Percentiles rank a stretch among this genome's conserved stretches.
These are phyloP conservation scores for Exophiala sp. DNA, from an alignment of 2,329 filamentous ascomycete species.

Conservation along the genomic window DNA sequence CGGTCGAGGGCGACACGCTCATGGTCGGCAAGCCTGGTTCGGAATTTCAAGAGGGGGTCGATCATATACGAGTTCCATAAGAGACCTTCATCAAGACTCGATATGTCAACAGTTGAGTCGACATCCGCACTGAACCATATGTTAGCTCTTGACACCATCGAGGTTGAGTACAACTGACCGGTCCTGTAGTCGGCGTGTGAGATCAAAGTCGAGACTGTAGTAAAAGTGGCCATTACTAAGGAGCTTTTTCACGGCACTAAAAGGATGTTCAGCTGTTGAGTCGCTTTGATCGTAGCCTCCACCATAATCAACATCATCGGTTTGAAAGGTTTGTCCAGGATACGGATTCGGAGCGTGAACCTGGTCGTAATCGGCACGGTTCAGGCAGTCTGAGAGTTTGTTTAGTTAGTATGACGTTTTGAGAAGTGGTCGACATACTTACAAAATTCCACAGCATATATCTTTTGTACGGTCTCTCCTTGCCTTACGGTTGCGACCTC, in stretches of 20 bases:
- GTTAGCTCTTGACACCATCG: conserved; percentile 18
- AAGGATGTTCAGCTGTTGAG: conserved; percentile 76
- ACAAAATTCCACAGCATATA: conserved; percentile 80
- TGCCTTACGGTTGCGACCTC: conserved; percentile 79
- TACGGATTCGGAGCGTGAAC: conserved; percentile 58
- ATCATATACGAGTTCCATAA: conserved; percentile 99
- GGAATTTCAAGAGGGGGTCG: conserved; percentile 82
- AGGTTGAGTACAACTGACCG: conserved; percentile 50
- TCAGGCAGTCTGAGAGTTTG: conserved; percentile 69
- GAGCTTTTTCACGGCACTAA: conserved; percentile 84
- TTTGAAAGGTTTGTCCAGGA: conserved; percentile 51
- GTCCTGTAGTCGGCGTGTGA: conserved; percentile 89
- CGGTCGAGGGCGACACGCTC: conserved; percentile 78
- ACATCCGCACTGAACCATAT: conserved; percentile 61
- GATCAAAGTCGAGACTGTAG: conserved; percentile 96
- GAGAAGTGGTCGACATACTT: conserved; percentile 11
- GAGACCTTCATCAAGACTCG: conserved; percentile 87
- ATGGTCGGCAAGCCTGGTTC: conserved; percentile 69
- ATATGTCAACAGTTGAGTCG: conserved; percentile 77
- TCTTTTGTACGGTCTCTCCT: conserved; percentile 84
- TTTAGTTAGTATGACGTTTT: conserved; percentile 14
- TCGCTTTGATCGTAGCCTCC: conserved; percentile 61
- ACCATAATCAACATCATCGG: conserved; percentile 52
- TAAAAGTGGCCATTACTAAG: conserved; percentile 93
- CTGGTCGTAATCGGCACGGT: conserved; percentile 79